Evolutionary conservation across 805 yeast species (phyloP), one percentile per base, ranked within the genome.

Genomic region (Zygotorulaspora chibaensis): DNA sequence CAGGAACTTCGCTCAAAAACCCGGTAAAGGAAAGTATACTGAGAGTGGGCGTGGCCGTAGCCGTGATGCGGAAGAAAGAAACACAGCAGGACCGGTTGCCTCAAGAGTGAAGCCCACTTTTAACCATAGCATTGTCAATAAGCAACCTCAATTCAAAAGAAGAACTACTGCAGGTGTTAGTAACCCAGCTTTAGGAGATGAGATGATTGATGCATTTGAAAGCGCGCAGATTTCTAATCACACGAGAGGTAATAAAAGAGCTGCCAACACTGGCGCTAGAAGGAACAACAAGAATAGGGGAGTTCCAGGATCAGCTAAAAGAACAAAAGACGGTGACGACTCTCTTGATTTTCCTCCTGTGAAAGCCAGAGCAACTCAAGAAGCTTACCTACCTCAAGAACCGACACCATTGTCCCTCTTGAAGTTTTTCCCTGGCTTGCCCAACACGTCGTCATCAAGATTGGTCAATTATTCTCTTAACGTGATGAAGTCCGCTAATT

Each of bases 391-490:
- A 3, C 63, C 62, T 8, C 54, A 54, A 29, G 58, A 58, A 8
- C 59, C 59, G 9, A 53, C 65, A 1, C 57, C 58, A 7, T 41
- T 51, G 9, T 56, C 63, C 7, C 38, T 63, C 31, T 39, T 62
- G 28, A 58, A 55, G 39, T 57, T 55, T 39, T 47, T 53, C 12
- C 58, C 67, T 8, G 38, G 41, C 15, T 38, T 61, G n/a, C 50
- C 51, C 11, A 47, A 50, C 28, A 50, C 55, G 12, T 42, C 52
- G 2, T 39, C 46, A 3, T 46, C 62, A 2, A 58, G 58, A 39
- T 23, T 57, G 42, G 38, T 50, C 18, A 48, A 43, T 15, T 61
- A 47, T 45, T 59, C 63, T 7, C 27, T 61, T 8, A 41, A 46
- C 3, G 41, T 54, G 4, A 38, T 63, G 51, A 51, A 44, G 15